These are phyloP conservation scores for Trichothecium sympodiale DNA, from an alignment of 2,329 filamentous ascomycete genomes.

Conservation along the genomic window DNA sequence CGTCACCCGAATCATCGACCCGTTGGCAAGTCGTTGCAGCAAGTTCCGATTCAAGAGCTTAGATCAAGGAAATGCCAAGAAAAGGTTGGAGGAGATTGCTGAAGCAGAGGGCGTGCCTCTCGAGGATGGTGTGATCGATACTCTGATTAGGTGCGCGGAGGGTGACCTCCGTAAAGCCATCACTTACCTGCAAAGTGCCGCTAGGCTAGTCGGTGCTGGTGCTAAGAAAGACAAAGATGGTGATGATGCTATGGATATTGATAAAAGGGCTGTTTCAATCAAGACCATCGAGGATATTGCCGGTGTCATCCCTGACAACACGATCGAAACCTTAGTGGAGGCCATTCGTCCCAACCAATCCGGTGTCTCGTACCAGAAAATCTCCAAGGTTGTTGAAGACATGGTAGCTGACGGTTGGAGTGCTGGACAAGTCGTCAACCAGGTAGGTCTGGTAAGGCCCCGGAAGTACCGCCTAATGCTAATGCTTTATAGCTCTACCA, in stretches of 20 bases:
- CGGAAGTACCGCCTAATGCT: constrained; percentile 1
- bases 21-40: constrained; percentile 81
- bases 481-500: constrained; percentile 57
- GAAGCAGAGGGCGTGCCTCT: constrained; percentile 63
- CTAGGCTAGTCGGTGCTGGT: constrained; percentile 65
- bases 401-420: constrained; percentile 97
- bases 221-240: constrained; percentile 35
- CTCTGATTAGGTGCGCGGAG: constrained; percentile 77
- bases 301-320: constrained; percentile 72
- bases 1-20: constrained; percentile 95
- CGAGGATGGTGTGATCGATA: constrained; percentile 70
- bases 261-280: constrained; percentile 56
- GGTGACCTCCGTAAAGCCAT: constrained; percentile 95
- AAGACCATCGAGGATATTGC: constrained; percentile 88
- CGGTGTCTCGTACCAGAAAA: constrained; percentile 55
- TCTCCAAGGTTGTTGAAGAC: constrained; percentile 74
- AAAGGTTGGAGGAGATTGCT: constrained; percentile 74
- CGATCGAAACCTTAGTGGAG: constrained; percentile 58
- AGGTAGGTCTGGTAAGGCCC: constrained; percentile 39
- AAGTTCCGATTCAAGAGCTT: constrained; percentile 98
- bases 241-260: constrained; percentile 52
- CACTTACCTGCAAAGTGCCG: constrained; percentile 91
- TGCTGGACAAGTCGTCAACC: constrained; percentile 73
- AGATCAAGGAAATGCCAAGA: constrained; percentile 73
- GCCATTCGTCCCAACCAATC: constrained; percentile 65